A percentile compares a stretch with the other conserved stretches of the same genome.
These are phyloP conservation scores for Cryphonectria japonica DNA, from an alignment of 2,329 filamentous ascomycete species.

Conservation along the genomic window DNA sequence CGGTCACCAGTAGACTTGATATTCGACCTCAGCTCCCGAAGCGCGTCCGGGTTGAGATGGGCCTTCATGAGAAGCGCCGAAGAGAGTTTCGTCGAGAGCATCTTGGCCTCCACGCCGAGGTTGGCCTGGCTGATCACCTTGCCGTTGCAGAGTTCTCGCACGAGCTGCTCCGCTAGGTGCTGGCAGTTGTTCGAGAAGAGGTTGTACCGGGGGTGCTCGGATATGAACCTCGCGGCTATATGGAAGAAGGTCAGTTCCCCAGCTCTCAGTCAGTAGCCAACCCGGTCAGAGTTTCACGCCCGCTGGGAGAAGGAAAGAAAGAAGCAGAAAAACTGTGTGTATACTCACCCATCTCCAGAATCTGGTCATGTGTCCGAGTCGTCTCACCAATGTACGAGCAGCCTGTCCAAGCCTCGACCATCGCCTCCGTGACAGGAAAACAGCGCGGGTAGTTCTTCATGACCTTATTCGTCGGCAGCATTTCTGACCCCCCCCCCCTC, in stretches of 20 bases:
- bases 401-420: constrained; percentile 37
- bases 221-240: constrained; percentile 35
- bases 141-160: constrained; percentile 38
- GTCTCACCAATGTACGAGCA: constrained; percentile 41
- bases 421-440: constrained; percentile 37
- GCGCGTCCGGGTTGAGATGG: constrained; percentile 20
- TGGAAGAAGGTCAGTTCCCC: constrained; percentile 9
- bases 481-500: constrained; percentile 11
- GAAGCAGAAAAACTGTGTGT: neutral
- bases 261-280: neutral
- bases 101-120: constrained; percentile 37
- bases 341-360: constrained; percentile 36
- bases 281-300: neutral
- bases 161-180: constrained; percentile 38
- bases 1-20: constrained; percentile 29
- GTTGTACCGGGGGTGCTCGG: constrained; percentile 38
- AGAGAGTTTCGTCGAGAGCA: constrained; percentile 36
- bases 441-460: constrained; percentile 33
- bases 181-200: constrained; percentile 40
- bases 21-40: constrained; percentile 25
- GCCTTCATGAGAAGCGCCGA: constrained; percentile 38
- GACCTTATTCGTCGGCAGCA: constrained; percentile 29
- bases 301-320: neutral
- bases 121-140: constrained; percentile 39
- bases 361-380: constrained; percentile 37